A percentile compares a stretch with the other conserved stretches of the same genome.
Evolutionary conservation across 1,284 basidiomycete species (phyloP).

Genomic region (Dichomitus squalens): DNA sequence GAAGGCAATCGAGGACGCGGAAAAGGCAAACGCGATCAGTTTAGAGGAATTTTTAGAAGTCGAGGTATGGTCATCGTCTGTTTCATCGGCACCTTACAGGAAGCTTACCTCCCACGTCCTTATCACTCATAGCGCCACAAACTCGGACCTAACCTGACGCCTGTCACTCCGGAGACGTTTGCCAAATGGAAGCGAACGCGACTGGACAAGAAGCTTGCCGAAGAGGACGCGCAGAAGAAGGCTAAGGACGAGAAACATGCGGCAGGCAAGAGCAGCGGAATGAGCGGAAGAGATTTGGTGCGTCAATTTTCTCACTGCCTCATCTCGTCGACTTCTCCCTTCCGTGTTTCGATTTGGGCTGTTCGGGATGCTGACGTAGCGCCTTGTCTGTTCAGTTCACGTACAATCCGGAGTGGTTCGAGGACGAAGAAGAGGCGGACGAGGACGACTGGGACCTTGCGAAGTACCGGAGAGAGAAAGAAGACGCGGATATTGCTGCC

Average conservation of each 20-base stretch:
- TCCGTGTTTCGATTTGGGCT: background rate
- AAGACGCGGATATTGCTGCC: slow-evolving; percentile 56
- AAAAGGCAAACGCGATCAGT: slow-evolving; percentile 89
- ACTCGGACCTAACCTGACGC: slow-evolving; percentile 89
- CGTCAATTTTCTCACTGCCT: slow-evolving; percentile 30
- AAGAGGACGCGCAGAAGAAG: slow-evolving; percentile 79
- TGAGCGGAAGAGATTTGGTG: slow-evolving; percentile 95
- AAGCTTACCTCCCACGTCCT: background rate
- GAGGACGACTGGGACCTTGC: slow-evolving; percentile 76
- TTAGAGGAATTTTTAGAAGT: slow-evolving; percentile 98
- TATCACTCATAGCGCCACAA: slow-evolving; percentile 84
- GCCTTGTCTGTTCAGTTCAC: slow-evolving; percentile 63
- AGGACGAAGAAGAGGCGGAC: slow-evolving; percentile 80
- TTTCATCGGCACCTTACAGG: background rate
- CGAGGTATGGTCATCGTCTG: slow-evolving; percentile 58
- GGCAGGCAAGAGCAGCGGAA: slow-evolving; percentile 90
- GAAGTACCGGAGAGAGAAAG: slow-evolving; percentile 62
- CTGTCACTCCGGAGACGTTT: slow-evolving; percentile 94
- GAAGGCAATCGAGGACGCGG: slow-evolving; percentile 83
- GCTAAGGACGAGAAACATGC: slow-evolving; percentile 85
- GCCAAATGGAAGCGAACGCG: slow-evolving; percentile 94
- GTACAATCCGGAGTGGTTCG: slow-evolving; percentile 96
- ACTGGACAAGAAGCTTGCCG: slow-evolving; percentile 91
- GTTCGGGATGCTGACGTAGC: background rate
- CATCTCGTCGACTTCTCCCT: slow-evolving; percentile 8